Evolutionary conservation across 805 yeast genomes (phyloP).

Genomic region (Lipomyces mesembrius): DNA sequence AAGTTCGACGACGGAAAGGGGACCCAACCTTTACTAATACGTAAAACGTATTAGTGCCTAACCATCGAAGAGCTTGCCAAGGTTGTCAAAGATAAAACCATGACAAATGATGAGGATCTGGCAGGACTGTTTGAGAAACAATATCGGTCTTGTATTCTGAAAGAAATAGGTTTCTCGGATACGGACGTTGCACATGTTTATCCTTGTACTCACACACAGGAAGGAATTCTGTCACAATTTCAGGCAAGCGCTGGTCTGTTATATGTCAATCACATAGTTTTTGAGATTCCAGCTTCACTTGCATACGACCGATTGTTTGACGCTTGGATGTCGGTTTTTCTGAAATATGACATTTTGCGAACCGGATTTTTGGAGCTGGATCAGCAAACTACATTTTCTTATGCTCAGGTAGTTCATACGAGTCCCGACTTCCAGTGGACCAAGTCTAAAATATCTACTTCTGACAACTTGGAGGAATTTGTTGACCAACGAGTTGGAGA

Average conservation of each 20-base stretch:
- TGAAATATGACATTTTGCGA: conserved; percentile 32
- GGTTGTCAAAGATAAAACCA: not conserved
- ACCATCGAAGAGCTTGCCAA: conserved; percentile 15
- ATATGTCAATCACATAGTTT: conserved; percentile 30
- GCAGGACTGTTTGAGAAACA: conserved; percentile 1
- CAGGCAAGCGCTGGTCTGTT: conserved; percentile 20
- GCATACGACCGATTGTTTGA: not conserved
- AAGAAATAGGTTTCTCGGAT: not conserved
- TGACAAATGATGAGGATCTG: not conserved
- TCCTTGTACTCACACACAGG: conserved; percentile 37
- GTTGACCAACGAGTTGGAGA: not conserved
- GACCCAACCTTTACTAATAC: not conserved
- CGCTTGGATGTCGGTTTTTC: conserved; percentile 23
- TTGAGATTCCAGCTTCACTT: conserved; percentile 26
- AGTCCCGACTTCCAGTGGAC: conserved; percentile 11
- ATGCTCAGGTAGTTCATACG: conserved; percentile 32
- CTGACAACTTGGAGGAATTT: conserved; percentile 10
- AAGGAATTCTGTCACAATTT: conserved; percentile 32
- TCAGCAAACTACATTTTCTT: conserved; percentile 17
- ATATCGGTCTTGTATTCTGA: not conserved
- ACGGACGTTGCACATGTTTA: conserved; percentile 13
- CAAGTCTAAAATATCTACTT: not conserved
- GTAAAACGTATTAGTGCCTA: not conserved
- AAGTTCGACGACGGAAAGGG: not conserved
- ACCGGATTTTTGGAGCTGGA: conserved; percentile 32